Evolutionary conservation across 2,329 filamentous ascomycete genomes (phyloP).

Genomic region (Trichophyton rubrum): DNA sequence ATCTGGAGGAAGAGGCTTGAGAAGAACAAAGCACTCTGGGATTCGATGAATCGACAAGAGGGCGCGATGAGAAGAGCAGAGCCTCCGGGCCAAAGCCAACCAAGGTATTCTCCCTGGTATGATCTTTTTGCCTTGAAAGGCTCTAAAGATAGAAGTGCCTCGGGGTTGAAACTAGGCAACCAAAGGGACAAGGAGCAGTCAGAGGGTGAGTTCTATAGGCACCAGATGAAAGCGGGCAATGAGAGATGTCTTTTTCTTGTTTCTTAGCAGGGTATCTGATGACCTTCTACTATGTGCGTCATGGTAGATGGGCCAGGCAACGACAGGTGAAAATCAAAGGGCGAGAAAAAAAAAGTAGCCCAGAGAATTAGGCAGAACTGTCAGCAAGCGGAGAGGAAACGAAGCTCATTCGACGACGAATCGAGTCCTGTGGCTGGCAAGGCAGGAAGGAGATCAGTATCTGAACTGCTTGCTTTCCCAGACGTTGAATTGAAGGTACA

Average conservation of each 20-base stretch:
- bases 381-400: neutral
- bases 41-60: slow-evolving; percentile 2
- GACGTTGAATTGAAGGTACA: neutral
- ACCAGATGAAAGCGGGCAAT: neutral
- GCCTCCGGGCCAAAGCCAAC: neutral
- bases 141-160: neutral
- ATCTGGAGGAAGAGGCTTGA: neutral
- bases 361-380: slow-evolving; percentile 2
- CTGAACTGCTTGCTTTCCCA: neutral
- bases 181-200: neutral
- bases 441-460: neutral
- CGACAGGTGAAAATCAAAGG: neutral
- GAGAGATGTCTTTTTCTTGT: neutral
- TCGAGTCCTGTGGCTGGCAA: neutral
- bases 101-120: neutral
- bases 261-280: neutral
- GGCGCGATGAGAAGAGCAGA: neutral
- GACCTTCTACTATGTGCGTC: slow-evolving; percentile 2
- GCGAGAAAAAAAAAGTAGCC: neutral
- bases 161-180: neutral
- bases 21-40: slow-evolving; percentile 1
- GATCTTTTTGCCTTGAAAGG: neutral
- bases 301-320: slow-evolving; percentile 3
- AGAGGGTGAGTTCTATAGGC: neutral
- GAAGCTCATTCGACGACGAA: neutral